Conservation (phyloP, 1,284 basidiomycete species). For the Trametes polyzona region DNA sequence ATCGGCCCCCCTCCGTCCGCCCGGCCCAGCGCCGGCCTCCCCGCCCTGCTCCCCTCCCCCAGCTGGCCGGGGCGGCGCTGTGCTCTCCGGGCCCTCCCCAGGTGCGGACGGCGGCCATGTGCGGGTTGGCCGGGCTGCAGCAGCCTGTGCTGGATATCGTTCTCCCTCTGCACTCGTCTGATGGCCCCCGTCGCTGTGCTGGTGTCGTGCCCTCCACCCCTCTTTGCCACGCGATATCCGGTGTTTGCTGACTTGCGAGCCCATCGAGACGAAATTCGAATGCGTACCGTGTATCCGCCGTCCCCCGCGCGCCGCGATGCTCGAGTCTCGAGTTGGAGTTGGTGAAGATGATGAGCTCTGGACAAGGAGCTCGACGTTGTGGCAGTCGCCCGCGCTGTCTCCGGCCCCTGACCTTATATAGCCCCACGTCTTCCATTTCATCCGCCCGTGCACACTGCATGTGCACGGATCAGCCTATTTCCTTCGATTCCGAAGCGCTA, state of each 20-base stretch:
- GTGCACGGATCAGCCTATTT: constrained; percentile 6
- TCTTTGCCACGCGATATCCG: background rate
- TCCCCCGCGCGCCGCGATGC: background rate
- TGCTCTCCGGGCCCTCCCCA: background rate
- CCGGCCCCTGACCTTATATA: constrained; percentile 5
- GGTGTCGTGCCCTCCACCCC: background rate
- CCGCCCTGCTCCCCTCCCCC: background rate
- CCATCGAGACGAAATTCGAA: constrained; percentile 4
- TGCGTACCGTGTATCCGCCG: too few relatives aligned
- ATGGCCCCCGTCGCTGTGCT: background rate
- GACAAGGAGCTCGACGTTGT: background rate
- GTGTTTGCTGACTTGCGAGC: constrained; percentile 12
- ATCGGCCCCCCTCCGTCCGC: constrained; percentile 11
- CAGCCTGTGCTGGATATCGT: background rate
- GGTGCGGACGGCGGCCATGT: background rate
- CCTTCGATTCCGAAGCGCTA: background rate
- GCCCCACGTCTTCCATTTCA: constrained; percentile 5
- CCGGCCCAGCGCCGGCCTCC: constrained; percentile 5
- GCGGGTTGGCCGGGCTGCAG: background rate
- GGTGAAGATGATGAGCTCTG: background rate
- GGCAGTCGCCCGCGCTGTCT: background rate
- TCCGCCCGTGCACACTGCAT: constrained; percentile 10
- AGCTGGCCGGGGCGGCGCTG: constrained; percentile 1
- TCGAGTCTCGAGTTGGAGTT: too few relatives aligned
- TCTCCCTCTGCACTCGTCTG: background rate